phyloP scores from a whole-genome alignment of 2,329 filamentous ascomycete species.

The Penicillium sp. region DNA sequence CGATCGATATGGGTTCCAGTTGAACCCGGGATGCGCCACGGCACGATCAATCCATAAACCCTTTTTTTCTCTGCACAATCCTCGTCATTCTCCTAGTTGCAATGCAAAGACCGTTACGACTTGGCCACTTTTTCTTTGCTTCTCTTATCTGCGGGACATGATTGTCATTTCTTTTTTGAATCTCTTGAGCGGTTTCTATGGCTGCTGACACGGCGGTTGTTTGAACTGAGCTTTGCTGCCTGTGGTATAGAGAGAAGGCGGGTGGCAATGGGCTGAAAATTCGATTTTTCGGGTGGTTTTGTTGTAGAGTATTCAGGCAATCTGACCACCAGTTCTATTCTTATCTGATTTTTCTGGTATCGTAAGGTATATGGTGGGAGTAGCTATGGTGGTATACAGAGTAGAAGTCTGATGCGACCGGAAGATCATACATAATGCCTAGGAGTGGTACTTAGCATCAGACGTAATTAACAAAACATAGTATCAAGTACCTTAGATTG shows the following conservation, averaged over 20 bases:
- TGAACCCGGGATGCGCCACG: slow-evolving; percentile 20
- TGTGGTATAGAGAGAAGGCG: slow-evolving; percentile 10
- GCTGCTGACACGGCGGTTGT: slow-evolving; percentile 21
- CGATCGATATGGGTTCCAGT: slow-evolving; percentile 22
- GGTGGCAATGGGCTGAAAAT: slow-evolving; percentile 7
- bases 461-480: no score
- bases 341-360: not conserved
- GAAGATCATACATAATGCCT: not conserved
- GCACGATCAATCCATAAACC: slow-evolving; percentile 30
- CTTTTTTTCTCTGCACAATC: slow-evolving; percentile 28
- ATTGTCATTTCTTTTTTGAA: slow-evolving; percentile 15
- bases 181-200: slow-evolving; percentile 6
- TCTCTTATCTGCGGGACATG: slow-evolving; percentile 10
- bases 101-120: slow-evolving; percentile 41
- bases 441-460: not conserved
- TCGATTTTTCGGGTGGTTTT: slow-evolving; percentile 1
- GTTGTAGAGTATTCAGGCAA: slow-evolving; percentile 6
- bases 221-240: slow-evolving; percentile 29
- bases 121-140: slow-evolving; percentile 25
- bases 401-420: not conserved
- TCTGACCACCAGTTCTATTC: slow-evolving; percentile 1
- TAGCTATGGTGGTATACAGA: not conserved
- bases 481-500: not conserved
- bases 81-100: slow-evolving; percentile 31
- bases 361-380: not conserved